A percentile compares a stretch with the other conserved stretches of the same genome.
Conservation (phyloP, 1,284 basidiomycete genomes). For the Trametes polyzona region DNA sequence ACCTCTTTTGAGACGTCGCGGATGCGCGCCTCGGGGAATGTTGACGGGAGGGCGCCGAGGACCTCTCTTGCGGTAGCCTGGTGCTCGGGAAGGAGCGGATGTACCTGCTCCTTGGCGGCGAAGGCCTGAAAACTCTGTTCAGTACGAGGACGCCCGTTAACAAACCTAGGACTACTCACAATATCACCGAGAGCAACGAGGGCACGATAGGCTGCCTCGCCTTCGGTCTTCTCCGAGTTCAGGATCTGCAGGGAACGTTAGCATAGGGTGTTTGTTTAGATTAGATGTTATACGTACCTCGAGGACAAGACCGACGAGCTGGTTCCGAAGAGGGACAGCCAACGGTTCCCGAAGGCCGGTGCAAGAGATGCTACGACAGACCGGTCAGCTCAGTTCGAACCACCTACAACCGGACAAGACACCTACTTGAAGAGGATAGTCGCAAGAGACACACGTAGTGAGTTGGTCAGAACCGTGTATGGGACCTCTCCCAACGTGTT, state of each 20-base stretch:
- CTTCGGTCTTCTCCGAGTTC: constrained; percentile 70
- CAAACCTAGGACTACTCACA: constrained; percentile 17
- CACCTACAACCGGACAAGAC: background rate
- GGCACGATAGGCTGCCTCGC: constrained; percentile 85
- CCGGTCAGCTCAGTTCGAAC: constrained; percentile 12
- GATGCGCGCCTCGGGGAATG: constrained; percentile 64
- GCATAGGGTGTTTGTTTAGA: constrained; percentile 13
- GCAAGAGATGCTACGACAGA: constrained; percentile 64
- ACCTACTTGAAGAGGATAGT: constrained; percentile 84
- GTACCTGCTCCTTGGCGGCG: constrained; percentile 44
- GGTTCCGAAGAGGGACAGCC: constrained; percentile 35
- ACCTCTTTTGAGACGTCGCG: constrained; percentile 56
- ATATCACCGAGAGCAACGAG: constrained; percentile 90
- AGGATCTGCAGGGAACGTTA: constrained; percentile 51
- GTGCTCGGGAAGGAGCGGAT: constrained; percentile 43
- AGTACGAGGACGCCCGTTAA: background rate
- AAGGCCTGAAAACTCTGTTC: constrained; percentile 46
- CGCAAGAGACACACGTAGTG: constrained; percentile 73
- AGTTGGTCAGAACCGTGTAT: constrained; percentile 64
- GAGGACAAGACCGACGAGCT: constrained; percentile 49
- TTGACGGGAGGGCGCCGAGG: constrained; percentile 43
- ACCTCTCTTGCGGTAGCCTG: constrained; percentile 44
- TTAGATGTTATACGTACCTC: constrained; percentile 43
- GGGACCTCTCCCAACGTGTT: constrained; percentile 52
- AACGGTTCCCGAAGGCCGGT: constrained; percentile 49